phyloP scores from a whole-genome alignment of 345 rosid genomes.

The Salix exigua region DNA sequence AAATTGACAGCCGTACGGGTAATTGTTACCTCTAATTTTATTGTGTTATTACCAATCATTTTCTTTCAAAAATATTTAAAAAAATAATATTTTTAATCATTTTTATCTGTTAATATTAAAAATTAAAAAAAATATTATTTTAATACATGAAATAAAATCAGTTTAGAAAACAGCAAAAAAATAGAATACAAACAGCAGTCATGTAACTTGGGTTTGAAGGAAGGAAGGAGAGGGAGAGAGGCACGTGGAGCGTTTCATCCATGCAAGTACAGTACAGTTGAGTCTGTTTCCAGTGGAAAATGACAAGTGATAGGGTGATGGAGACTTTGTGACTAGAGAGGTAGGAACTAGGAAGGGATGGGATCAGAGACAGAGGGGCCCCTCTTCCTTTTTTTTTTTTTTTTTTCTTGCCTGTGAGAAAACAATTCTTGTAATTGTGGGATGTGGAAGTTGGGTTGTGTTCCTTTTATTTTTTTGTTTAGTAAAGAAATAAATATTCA shows the following conservation, averaged over 20 bases:
- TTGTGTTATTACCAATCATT: no score
- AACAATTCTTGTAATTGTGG: not conserved
- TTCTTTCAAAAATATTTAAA: no score
- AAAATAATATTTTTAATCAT: no score
- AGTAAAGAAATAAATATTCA: no score
- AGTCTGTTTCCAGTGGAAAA: not conserved
- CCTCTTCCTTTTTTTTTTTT: not conserved
- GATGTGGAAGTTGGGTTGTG: no score
- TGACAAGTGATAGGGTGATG: not conserved
- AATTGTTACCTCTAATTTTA: no score
- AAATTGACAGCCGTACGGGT: no score
- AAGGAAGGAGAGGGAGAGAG: not conserved
- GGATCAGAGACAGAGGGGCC: no score
- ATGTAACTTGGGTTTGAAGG: no score
- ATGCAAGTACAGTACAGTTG: slow-evolving; percentile 14
- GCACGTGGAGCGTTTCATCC: slow-evolving; percentile 24
- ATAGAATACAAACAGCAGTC: no score
- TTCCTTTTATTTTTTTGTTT: no score
- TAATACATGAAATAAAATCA: not conserved
- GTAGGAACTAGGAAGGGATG: fast-evolving
- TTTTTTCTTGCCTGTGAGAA: not conserved
- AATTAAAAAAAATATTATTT: not conserved
- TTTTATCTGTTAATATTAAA: no score
- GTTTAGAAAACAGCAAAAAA: not conserved
- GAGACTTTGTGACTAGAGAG: not conserved